Evolutionary conservation across 768 basidiomycete genomes (phyloP), one percentile per base, ranked within the genome.

Genomic region (Kondoa malvinella): DNA sequence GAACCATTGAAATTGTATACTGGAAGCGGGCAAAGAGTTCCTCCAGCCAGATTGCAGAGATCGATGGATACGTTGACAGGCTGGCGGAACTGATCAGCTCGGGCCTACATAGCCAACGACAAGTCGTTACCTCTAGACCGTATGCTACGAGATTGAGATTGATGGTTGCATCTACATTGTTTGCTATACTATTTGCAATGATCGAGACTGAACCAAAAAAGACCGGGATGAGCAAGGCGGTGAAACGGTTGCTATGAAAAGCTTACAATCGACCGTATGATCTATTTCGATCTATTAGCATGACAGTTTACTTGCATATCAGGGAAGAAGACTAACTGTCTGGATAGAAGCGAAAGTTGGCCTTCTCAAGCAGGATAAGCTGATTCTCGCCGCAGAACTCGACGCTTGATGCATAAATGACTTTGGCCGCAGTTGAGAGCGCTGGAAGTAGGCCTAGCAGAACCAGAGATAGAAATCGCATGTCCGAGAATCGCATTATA

Each of bases 41-140:
- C 90, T 66, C 79, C 77, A 33, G 94, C 81, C 60, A 89, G 81
- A 61, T 78, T 78, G 80, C 94, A 97, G 33, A 96, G 82, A 78
- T 94, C 83, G 70, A 95, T 78, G n/a, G 89, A 89, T 70, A 86
- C 74, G 76, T 95, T 95, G 71, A 92, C 74, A 21, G 87, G 59
- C 68, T 68, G 63, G 64, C 16, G 59, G 8, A 32, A 8, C 8
- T 8, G 8, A 61, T 27, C 8, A 27, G n/a, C 12, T 8, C 8
- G 57, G 4, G 57, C 29, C 60, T 21, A 27, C 21, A 21, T 14
- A n/a, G n/a, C 32, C 67, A 34, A 40, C n/a, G n/a, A n/a, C n/a
- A n/a, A n/a, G n/a, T n/a, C n/a, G n/a, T n/a, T n/a, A 68, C 65
- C 34, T 27, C 61, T 65, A 68, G 57, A n/a, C 69, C 69, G 50